Percentiles rank a stretch among this genome's conserved stretches.
phyloP scores from a whole-genome alignment of 2,329 filamentous ascomycete genomes.

The Botrytis fabae region DNA sequence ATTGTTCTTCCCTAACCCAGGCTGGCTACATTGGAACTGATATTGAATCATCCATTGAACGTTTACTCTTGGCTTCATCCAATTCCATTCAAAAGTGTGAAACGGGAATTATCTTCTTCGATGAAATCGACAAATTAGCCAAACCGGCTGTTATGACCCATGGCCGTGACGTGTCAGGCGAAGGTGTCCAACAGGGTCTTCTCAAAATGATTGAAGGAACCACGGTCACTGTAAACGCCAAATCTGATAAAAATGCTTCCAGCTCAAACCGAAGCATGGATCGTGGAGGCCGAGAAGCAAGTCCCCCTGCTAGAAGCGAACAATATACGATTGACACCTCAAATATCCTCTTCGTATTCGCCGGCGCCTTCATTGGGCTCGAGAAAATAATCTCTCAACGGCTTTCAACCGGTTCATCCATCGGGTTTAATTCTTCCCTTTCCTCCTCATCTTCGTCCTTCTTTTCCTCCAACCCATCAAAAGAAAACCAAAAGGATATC shows the following conservation, averaged over 20 bases:
- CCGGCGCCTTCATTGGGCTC: slow-evolving; percentile 89
- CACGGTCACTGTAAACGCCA: slow-evolving; percentile 87
- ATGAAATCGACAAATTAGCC: slow-evolving; percentile 97
- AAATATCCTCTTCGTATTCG: slow-evolving; percentile 96
- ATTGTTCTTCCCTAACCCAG: slow-evolving; percentile 94
- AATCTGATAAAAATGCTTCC: slow-evolving; percentile 56
- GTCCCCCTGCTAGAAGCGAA: slow-evolving; percentile 35
- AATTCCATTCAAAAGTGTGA: slow-evolving; percentile 85
- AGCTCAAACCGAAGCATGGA: slow-evolving; percentile 28
- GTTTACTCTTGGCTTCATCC: slow-evolving; percentile 84
- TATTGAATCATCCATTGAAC: slow-evolving; percentile 91
- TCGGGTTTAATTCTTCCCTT: slow-evolving; percentile 90
- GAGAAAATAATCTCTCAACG: slow-evolving; percentile 85
- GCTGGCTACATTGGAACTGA: slow-evolving; percentile 98
- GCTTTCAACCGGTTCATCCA: slow-evolving; percentile 77
- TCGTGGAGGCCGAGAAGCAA: slow-evolving; percentile 27
- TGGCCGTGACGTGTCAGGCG: slow-evolving; percentile 90
- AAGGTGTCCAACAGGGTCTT: slow-evolving; percentile 94
- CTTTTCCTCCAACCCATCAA: slow-evolving; percentile 45
- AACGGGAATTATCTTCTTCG: slow-evolving; percentile 89
- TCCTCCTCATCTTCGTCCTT: slow-evolving; percentile 40
- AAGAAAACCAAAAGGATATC: slow-evolving; percentile 21
- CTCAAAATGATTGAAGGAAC: slow-evolving; percentile 96
- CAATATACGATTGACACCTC: slow-evolving; percentile 82
- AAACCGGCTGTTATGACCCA: slow-evolving; percentile 73